Evolutionary conservation across 306 rosid genomes (phyloP).

Genomic region (Corylus americana): DNA sequence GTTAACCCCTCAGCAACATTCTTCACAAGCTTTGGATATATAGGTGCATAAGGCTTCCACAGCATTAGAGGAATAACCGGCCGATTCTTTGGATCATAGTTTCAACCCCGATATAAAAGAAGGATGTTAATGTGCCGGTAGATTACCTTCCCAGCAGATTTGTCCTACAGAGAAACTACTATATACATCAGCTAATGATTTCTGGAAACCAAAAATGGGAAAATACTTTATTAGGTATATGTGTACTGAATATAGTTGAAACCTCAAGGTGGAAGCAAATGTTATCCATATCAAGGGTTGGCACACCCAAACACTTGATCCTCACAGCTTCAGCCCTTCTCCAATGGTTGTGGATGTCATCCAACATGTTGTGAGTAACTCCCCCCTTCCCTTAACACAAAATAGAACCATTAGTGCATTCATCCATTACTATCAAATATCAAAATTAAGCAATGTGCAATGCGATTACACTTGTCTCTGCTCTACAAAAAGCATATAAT

Average conservation of each 20-base stretch:
- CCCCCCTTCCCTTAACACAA: conserved; percentile 73
- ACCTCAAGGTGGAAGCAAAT: conserved; percentile 95
- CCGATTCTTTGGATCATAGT: conserved; percentile 68
- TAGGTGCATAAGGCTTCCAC: conserved; percentile 94
- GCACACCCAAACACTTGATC: conserved; percentile 94
- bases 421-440: neutral
- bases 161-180: conserved; percentile 62
- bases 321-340: conserved; percentile 92
- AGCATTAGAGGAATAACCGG: conserved; percentile 82
- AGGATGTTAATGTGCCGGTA: conserved; percentile 67
- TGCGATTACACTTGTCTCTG: neutral
- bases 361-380: conserved; percentile 90
- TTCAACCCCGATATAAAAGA: conserved; percentile 70
- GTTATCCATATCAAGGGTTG: conserved; percentile 90
- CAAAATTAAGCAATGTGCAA: neutral
- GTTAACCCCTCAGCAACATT: conserved; percentile 69
- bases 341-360: conserved; percentile 94
- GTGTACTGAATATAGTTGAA: conserved; percentile 7
- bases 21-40: conserved; percentile 89
- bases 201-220: conserved; percentile 17
- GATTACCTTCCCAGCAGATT: conserved; percentile 74
- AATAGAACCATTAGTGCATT: conserved; percentile 23
- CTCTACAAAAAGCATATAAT: neutral
- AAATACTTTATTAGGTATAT: neutral
- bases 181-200: conserved; percentile 26